Conservation (phyloP, 371 early-diverging fungal genomes). For the Mucor circinelloides region DNA sequence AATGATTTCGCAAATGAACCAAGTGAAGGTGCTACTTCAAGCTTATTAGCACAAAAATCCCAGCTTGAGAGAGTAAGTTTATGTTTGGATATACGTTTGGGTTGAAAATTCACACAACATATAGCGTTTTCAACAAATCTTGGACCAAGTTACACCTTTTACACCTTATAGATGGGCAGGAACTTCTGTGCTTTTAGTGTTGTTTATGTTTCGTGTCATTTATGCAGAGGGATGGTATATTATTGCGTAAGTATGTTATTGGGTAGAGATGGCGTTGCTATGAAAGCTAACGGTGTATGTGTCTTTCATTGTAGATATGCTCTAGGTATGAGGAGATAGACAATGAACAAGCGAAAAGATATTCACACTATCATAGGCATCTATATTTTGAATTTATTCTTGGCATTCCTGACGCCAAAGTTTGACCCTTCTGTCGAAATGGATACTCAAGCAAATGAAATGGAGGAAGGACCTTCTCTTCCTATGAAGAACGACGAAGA, state of each 20-base stretch:
- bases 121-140: conserved; percentile 20
- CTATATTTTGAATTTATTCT: conserved; percentile 92
- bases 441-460: conserved; percentile 73
- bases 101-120: neutral
- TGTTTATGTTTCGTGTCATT: conserved; percentile 84
- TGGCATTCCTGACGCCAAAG: conserved; percentile 95
- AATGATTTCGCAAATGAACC: conserved; percentile 33
- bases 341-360: neutral
- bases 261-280: neutral
- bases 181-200: conserved; percentile 61
- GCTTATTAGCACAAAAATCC: conserved; percentile 46
- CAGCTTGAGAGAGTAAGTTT: conserved; percentile 42
- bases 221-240: conserved; percentile 93
- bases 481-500: conserved; percentile 94
- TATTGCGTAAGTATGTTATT: conserved; percentile 63
- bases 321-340: conserved; percentile 42
- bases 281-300: neutral
- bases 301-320: conserved; percentile 40
- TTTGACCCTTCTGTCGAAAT: conserved; percentile 88
- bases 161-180: conserved; percentile 75
- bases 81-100: neutral
- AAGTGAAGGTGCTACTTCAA: conserved; percentile 29
- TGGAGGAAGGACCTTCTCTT: conserved; percentile 75
- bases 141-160: conserved; percentile 80
- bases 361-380: conserved; percentile 66